A percentile compares a stretch with the other conserved stretches of the same genome.
Evolutionary conservation across 805 yeast species (phyloP).

Genomic region (Pichia insulana): DNA sequence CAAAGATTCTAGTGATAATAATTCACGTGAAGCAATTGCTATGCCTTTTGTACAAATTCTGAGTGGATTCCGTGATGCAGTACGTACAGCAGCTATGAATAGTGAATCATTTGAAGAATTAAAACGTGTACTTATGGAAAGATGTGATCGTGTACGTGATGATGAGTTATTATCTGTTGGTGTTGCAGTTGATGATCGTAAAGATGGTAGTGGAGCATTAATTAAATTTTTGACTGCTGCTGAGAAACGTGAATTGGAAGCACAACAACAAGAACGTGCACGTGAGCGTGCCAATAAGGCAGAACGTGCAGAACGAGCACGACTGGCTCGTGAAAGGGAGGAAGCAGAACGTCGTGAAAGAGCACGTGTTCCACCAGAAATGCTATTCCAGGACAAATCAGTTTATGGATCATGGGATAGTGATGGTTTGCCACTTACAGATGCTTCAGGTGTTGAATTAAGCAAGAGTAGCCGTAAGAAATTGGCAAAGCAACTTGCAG

Average conservation of each 20-base stretch:
- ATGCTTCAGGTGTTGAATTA: too few species aligned
- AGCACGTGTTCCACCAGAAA: too few species aligned
- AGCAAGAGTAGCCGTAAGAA: too few species aligned
- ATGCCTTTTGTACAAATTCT: constrained; percentile 76
- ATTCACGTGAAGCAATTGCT: constrained; percentile 49
- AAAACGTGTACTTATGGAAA: constrained; percentile 30
- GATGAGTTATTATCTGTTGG: constrained; percentile 65
- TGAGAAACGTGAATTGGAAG: constrained; percentile 59
- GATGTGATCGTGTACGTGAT: constrained; percentile 69
- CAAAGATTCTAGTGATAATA: constrained; percentile 17
- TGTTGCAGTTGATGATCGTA: constrained; percentile 82
- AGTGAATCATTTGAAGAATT: constrained; percentile 44
- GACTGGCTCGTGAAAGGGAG: too few species aligned
- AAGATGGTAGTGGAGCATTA: constrained; percentile 67
- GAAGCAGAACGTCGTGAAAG: too few species aligned
- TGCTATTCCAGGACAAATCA: too few species aligned
- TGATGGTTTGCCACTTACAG: too few species aligned
- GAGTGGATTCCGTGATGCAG: constrained; percentile 72
- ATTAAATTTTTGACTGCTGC: constrained; percentile 66
- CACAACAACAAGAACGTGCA: constrained; percentile 52
- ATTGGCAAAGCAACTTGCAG: too few species aligned
- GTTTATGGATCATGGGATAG: too few species aligned
- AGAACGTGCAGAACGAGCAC: constrained; percentile 30
- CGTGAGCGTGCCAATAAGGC: constrained; percentile 32
- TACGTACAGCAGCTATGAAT: constrained; percentile 65